Conservation (phyloP, 331 rosid genomes). For the Acacia concinna region DNA sequence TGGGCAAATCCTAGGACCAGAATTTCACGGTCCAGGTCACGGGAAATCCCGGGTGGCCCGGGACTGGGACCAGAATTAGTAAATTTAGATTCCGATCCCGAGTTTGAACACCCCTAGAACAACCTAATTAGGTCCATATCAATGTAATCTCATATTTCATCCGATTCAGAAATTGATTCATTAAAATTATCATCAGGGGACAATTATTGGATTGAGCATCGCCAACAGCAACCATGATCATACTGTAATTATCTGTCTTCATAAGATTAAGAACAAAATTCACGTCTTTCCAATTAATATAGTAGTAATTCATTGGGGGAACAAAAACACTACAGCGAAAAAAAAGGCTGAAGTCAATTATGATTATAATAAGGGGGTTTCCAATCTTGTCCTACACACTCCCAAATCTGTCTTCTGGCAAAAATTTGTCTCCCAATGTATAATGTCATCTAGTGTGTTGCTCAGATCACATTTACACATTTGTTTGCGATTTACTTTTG, state of each 20-base stretch:
- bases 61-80: too few relatives aligned
- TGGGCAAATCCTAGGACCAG: too few relatives aligned
- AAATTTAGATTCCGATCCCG: too few relatives aligned
- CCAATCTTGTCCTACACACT: neutral
- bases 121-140: neutral
- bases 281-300: neutral
- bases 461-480: neutral
- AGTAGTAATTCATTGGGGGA: neutral
- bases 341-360: slow-evolving; percentile 5
- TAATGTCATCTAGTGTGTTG: neutral
- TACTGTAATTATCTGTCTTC: neutral
- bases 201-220: neutral
- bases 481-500: neutral
- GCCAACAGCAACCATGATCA: neutral
- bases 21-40: too few relatives aligned
- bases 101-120: too few relatives aligned
- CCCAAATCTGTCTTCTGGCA: neutral
- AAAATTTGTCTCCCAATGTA: neutral
- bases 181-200: neutral
- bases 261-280: neutral
- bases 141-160: neutral
- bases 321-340: neutral
- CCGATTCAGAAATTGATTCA: neutral
- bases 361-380: neutral
- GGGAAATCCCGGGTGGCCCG: too few relatives aligned